Evolutionary conservation across 331 rosid genomes (phyloP).

Genomic region (Prunus yedoensis): DNA sequence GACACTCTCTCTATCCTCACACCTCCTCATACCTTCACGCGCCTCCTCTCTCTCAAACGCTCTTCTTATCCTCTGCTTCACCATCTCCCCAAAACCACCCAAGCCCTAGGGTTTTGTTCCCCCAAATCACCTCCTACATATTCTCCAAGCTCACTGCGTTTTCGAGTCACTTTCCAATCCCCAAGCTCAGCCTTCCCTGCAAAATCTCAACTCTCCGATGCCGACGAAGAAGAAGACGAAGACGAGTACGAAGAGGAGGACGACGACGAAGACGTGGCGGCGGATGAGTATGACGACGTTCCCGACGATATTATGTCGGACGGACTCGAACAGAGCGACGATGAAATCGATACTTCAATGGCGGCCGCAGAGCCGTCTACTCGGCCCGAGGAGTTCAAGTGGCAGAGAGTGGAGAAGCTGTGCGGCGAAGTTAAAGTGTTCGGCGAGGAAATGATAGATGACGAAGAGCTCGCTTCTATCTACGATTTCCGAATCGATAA

Average conservation of each 20-base stretch:
- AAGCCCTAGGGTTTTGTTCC: constrained; percentile 31
- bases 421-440: constrained; percentile 68
- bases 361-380: constrained; percentile 18
- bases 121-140: constrained; percentile 25
- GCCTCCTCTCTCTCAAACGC: constrained; percentile 17
- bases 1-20: constrained; percentile 35
- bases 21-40: constrained; percentile 9
- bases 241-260: constrained; percentile 43
- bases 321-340: constrained; percentile 49
- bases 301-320: constrained; percentile 40
- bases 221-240: constrained; percentile 44
- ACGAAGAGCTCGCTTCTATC: constrained; percentile 71
- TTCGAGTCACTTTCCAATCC: constrained; percentile 43
- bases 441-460: constrained; percentile 74
- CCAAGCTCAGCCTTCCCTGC: constrained; percentile 45
- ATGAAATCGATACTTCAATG: constrained; percentile 40
- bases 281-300: constrained; percentile 71
- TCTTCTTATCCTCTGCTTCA: constrained; percentile 25
- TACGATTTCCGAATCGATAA: constrained; percentile 88
- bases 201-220: constrained; percentile 47
- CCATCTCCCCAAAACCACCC: constrained; percentile 19
- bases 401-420: constrained; percentile 92
- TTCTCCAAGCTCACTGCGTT: constrained; percentile 28
- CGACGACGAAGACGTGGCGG: constrained; percentile 60
- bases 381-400: constrained; percentile 56